Percentiles rank a stretch among this genome's conserved stretches.
phyloP scores from a whole-genome alignment of 2,329 filamentous ascomycete species.

The Paraconiothyrium sp. region DNA sequence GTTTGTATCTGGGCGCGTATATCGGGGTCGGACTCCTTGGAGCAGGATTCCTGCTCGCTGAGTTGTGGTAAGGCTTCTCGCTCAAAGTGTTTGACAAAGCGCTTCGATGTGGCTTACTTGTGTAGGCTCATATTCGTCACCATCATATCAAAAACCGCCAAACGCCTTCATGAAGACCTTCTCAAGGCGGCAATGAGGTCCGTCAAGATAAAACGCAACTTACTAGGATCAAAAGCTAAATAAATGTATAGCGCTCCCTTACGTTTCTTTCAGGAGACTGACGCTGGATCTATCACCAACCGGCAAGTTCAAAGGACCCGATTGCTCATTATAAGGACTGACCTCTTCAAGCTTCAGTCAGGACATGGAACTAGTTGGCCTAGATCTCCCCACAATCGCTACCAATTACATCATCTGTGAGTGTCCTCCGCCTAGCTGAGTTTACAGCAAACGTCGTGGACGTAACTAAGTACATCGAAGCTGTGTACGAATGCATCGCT shows the following conservation, averaged over 20 bases:
- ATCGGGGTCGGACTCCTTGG: constrained; percentile 15
- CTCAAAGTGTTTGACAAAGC: background rate
- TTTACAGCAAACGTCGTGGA: background rate
- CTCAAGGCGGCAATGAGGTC: constrained; percentile 19
- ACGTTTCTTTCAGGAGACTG: constrained; percentile 19
- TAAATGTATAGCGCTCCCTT: constrained; percentile 16
- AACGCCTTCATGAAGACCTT: constrained; percentile 18
- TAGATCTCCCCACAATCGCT: constrained; percentile 18
- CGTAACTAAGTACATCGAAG: constrained; percentile 17
- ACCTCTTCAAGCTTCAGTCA: constrained; percentile 22
- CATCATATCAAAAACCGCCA: constrained; percentile 22
- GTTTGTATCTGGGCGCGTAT: constrained; percentile 18
- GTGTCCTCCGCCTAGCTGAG: constrained; percentile 11
- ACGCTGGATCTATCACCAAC: constrained; percentile 18
- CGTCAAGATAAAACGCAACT: constrained; percentile 9
- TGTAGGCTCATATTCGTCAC: constrained; percentile 19
- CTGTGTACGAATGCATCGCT: constrained; percentile 18
- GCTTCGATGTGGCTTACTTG: constrained; percentile 6
- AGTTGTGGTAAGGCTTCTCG: constrained; percentile 14
- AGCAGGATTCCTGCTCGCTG: constrained; percentile 16
- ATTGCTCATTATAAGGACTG: constrained; percentile 11
- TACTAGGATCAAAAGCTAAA: constrained; percentile 6
- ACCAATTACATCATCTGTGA: constrained; percentile 21
- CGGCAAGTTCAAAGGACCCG: constrained; percentile 15
- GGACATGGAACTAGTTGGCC: constrained; percentile 20